Base-by-base conservation (phyloP, 1,139 yeast species). In the Magnusiomyces ingens region DNA sequence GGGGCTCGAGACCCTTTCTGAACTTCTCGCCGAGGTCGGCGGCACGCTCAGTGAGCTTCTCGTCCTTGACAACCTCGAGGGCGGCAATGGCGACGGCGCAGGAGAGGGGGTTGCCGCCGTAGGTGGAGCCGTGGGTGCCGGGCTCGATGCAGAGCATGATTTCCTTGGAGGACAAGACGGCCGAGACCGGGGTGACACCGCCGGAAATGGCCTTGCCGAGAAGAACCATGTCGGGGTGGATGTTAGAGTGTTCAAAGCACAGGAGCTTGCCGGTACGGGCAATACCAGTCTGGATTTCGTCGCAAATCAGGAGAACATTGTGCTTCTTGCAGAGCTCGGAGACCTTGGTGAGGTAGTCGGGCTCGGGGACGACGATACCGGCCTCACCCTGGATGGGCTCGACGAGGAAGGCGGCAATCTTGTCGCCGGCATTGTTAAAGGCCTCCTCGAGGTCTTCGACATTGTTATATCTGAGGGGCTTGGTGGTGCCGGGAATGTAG, bases 371-470 rank as follows among this genome's bases (percentile, higher is more conserved):
- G 41, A 91, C 95, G 62, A 91, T 91, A 64, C 98, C 99, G 40
- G 99, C 99, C 72, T 91, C 99, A 69, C 99, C 99, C 72, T 91
- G 99, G 66, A 91, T 91, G 59, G 98, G 98, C 73, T 91, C 99
- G 62, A 91, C 81, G 61, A 91, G 75, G 61, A 91, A 82, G 45
- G 96, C 98, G 45, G 96, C 96, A 61, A 91, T 82, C 69, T 84
- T 85, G 70, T 87, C 94, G 59, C 97, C 97, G 35, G 95, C 93
- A 56, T 81, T 81, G 62, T 77, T 75, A 66, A 89, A 84, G 1
- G 95, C 96, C 66, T 77, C 77, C 71, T 89, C 94, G 55, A 91
- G 81, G 67, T 91, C 98, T 67, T 81, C 96, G 65, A 89, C 81
- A 59, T 77, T 81, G 61, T 66, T 66, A 60, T 66, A 66, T 41